These are phyloP conservation scores for Lachnellula hyalina DNA, from an alignment of 2,329 filamentous ascomycete species.

Conservation along the genomic window DNA sequence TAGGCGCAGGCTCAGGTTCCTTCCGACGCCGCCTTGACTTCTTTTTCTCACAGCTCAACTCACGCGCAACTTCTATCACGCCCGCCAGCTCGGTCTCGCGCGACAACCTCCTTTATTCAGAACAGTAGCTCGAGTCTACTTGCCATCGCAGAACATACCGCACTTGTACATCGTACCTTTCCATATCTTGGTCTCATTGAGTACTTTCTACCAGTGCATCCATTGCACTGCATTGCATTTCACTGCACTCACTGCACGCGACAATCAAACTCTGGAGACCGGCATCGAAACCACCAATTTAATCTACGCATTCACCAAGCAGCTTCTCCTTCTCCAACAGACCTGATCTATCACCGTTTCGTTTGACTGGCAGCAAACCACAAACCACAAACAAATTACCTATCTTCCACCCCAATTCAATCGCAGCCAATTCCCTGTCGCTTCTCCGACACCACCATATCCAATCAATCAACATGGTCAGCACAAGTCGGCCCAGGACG, in stretches of 20 bases:
- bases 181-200: too few species aligned
- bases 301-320: too few species aligned
- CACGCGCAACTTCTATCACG: background rate
- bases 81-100: background rate
- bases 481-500: conserved; percentile 33
- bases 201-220: too few species aligned
- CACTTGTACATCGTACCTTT: too few species aligned
- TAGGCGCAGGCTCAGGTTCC: background rate
- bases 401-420: background rate
- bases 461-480: conserved; percentile 26
- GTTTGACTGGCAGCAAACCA: background rate
- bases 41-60: too few species aligned
- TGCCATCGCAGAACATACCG: background rate
- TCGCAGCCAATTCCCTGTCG: conserved; percentile 17
- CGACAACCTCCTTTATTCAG: background rate
- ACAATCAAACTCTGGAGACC: too few species aligned
- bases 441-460: conserved; percentile 19
- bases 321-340: too few species aligned
- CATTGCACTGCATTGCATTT: too few species aligned
- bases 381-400: background rate
- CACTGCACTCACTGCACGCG: too few species aligned
- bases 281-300: too few species aligned
- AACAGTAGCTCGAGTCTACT: background rate
- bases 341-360: too few species aligned
- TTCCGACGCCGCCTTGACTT: background rate